Base-by-base conservation (phyloP, 345 rosid genomes). In the Linum lewisii region DNA sequence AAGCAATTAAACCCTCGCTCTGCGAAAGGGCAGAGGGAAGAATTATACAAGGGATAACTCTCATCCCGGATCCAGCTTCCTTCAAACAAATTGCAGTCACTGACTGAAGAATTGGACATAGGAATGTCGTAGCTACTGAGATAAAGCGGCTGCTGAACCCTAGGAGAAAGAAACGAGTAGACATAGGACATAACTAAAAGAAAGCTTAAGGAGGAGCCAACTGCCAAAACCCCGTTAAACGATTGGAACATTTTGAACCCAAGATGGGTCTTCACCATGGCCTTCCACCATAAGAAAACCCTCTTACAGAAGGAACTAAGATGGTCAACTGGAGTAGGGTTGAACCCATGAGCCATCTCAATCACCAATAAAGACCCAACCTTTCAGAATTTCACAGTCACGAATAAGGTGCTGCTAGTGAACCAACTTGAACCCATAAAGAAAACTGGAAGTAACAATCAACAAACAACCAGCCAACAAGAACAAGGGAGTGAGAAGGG, bases 1-100 rank as follows among this genome's bases (percentile, higher is more conserved):
- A 81, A 63, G 54, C 89, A 83, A 73, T 85, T 77, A 59, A 86
- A 83, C 21, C 94, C 94, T 1, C 71, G 79, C 70, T 88, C 96
- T 0, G 72, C 76, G 54, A 85, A 85, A 8, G 98, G 90, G 66
- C 96, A 91, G 42, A 78, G 80, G 0, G 92, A 75, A 59, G 88
- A 89, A 57, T 85, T 84, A 57, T 84, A 88, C 23, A 83, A 64
- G 47, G 94, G 94, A 65, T 86, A 81, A 60, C 57, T 66, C 58
- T 77, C 80, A 59, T 83, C 89, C 25, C 38, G 69, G 36, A 81
- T 56, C 94, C 94, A 86, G 26, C 69, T 74, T 34, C 96, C 95
- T 51, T 81, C 71, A 49, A 65, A 78, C 53, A 78, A 63, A 77
- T 81, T 76, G 69, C 87, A 86, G 57, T 47, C 59, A 0, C 50